A percentile compares a stretch with the other conserved stretches of the same genome.
phyloP scores from a whole-genome alignment of 805 yeast genomes.

The Kodamaea hsintzibuensis region DNA sequence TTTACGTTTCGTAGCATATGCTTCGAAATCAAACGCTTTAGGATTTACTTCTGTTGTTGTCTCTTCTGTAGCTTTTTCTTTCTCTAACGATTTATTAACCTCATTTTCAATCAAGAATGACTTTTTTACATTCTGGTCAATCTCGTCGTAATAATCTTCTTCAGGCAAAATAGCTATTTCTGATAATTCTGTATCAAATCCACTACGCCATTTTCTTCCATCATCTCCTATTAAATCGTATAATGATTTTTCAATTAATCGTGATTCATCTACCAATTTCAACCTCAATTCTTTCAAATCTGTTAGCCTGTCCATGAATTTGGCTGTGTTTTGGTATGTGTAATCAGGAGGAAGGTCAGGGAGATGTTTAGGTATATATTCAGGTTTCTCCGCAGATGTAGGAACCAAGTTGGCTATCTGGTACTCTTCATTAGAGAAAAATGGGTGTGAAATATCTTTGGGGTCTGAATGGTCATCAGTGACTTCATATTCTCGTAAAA shows the following conservation, averaged over 20 bases:
- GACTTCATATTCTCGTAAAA: constrained; percentile 11
- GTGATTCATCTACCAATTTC: constrained; percentile 75
- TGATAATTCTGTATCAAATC: constrained; percentile 27
- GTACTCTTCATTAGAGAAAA: constrained; percentile 53
- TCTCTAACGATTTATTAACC: neutral
- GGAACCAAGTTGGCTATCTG: constrained; percentile 58
- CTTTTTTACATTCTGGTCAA: constrained; percentile 5
- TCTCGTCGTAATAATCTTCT: constrained; percentile 15
- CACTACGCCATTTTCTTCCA: constrained; percentile 29
- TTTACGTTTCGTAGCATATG: constrained; percentile 53
- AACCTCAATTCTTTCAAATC: constrained; percentile 74
- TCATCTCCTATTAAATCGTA: constrained; percentile 53
- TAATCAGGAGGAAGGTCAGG: constrained; percentile 94
- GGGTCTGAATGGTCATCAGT: constrained; percentile 16
- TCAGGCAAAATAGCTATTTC: constrained; percentile 9
- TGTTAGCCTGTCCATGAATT: constrained; percentile 57
- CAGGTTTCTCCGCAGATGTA: constrained; percentile 38
- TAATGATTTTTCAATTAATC: constrained; percentile 76
- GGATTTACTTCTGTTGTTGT: neutral
- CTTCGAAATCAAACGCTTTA: constrained; percentile 52
- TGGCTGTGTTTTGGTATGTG: constrained; percentile 79
- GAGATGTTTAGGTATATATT: constrained; percentile 69
- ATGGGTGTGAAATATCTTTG: constrained; percentile 46
- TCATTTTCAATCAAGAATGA: neutral
- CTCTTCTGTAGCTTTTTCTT: constrained; percentile 7